phyloP scores from a whole-genome alignment of 169 alveolate species.

The Cryptosporidium ryanae region DNA sequence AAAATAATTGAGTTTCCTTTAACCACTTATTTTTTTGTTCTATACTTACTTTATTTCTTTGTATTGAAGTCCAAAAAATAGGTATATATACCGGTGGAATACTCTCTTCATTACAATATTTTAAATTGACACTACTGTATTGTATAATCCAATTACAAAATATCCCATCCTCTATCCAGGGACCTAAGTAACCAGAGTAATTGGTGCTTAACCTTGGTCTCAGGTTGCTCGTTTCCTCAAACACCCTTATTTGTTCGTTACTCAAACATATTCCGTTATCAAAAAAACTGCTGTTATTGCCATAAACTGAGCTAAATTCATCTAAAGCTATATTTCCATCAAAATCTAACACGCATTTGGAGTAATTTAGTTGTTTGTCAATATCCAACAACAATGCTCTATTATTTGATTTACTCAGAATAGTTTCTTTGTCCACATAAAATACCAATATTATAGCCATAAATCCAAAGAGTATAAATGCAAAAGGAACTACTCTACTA shows the following conservation, averaged over 20 bases:
- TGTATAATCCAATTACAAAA: constrained; percentile 52
- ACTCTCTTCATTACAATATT: not conserved
- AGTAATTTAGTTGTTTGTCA: not conserved
- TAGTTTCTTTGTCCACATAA: not conserved
- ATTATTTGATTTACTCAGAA: not conserved
- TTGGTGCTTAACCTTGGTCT: constrained; percentile 73
- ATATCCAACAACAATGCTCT: not conserved
- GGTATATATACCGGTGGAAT: constrained; percentile 64
- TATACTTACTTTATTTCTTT: constrained; percentile 45
- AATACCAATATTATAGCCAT: not conserved
- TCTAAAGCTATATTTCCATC: constrained; percentile 12
- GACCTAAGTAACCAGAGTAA: constrained; percentile 73
- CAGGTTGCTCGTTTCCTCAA: constrained; percentile 13
- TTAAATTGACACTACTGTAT: not conserved
- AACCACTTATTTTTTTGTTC: constrained; percentile 21
- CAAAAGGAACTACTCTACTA: not conserved
- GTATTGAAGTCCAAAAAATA: constrained; percentile 74
- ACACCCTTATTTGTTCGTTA: constrained; percentile 48
- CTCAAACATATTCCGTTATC: constrained; percentile 34
- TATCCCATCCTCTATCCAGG: constrained; percentile 76
- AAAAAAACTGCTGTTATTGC: not conserved
- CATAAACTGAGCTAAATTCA: not conserved
- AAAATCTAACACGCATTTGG: constrained; percentile 25
- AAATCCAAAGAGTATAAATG: not conserved
- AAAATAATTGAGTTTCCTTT: constrained; percentile 15